Percentiles rank a stretch among this genome's conserved stretches.
These are phyloP conservation scores for Podila clonocystis DNA, from an alignment of 192 early-diverging fungal genomes.

Conservation along the genomic window DNA sequence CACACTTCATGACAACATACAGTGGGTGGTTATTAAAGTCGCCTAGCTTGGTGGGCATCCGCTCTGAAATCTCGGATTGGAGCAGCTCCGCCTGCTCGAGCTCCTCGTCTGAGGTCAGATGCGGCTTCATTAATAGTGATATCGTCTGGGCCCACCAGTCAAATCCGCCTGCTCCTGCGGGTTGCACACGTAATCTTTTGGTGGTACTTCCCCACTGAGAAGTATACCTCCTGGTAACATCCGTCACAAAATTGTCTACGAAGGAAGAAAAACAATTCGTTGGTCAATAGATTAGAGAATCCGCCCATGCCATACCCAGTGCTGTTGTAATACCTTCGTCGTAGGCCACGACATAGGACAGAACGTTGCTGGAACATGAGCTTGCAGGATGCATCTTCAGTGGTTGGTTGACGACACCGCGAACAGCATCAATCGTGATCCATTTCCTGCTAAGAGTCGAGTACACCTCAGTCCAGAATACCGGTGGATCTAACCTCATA, in stretches of 20 bases:
- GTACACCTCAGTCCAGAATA: conserved; percentile 77
- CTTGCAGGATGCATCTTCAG: conserved; percentile 62
- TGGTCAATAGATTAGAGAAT: background rate
- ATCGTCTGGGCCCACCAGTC: conserved; percentile 54
- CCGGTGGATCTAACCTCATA: conserved; percentile 52
- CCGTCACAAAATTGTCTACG: conserved; percentile 60
- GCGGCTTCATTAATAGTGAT: conserved; percentile 27
- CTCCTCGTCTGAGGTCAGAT: conserved; percentile 23
- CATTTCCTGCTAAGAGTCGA: conserved; percentile 58
- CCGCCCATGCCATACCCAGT: background rate
- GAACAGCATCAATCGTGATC: conserved; percentile 71
- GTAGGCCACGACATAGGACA: conserved; percentile 74
- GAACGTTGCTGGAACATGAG: conserved; percentile 52
- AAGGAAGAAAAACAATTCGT: too few relatives aligned
- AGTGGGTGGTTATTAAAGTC: conserved; percentile 87
- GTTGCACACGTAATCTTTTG: conserved; percentile 57
- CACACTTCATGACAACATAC: conserved; percentile 50
- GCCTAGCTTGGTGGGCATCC: conserved; percentile 81
- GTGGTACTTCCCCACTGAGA: conserved; percentile 61
- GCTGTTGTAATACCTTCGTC: conserved; percentile 50
- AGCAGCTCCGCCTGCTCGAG: conserved; percentile 64
- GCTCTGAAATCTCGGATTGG: conserved; percentile 55
- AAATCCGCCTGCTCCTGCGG: conserved; percentile 42
- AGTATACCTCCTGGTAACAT: conserved; percentile 77
- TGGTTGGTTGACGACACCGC: conserved; percentile 61